Conservation (phyloP, 2,329 filamentous ascomycete species). For the Dothiorella sarmentorum region DNA sequence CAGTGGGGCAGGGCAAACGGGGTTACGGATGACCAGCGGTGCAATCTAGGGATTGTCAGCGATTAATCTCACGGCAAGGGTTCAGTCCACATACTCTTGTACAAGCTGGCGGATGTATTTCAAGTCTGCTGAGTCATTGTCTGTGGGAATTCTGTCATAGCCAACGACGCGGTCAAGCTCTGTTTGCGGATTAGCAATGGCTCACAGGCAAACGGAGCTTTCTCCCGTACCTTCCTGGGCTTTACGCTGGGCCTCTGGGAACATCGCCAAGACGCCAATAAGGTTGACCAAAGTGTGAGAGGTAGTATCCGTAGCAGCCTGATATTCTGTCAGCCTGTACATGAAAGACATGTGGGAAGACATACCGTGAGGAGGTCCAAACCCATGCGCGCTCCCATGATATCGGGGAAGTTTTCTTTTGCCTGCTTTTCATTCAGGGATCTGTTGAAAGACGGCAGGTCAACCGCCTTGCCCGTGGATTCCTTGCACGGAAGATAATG, state of each 20-base stretch:
- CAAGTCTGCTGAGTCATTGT: slow-evolving; percentile 15
- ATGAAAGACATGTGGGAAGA: not conserved
- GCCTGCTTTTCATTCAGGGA: not conserved
- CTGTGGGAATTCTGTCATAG: slow-evolving; percentile 15
- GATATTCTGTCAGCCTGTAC: not conserved
- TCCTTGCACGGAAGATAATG: slow-evolving; percentile 25
- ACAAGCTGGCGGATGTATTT: slow-evolving; percentile 15
- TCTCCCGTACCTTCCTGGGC: slow-evolving; percentile 25
- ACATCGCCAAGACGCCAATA: slow-evolving; percentile 29
- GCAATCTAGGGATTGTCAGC: slow-evolving; percentile 17
- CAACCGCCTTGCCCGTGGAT: slow-evolving; percentile 34
- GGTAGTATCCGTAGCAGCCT: slow-evolving; percentile 16
- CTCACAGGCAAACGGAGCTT: not conserved
- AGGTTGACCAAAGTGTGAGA: slow-evolving; percentile 31
- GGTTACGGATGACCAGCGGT: not conserved
- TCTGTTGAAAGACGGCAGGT: not conserved
- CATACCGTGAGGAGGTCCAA: not conserved
- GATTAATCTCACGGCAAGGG: too few relatives aligned
- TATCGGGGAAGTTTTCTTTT: not conserved
- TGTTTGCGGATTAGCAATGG: not conserved
- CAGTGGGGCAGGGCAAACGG: slow-evolving; percentile 30
- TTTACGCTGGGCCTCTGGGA: slow-evolving; percentile 28
- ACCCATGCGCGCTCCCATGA: not conserved
- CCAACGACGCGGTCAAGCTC: slow-evolving; percentile 23
- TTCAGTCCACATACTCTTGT: too few relatives aligned